Base-by-base conservation (phyloP, 805 yeast species). In the Wickerhamiella dianesei region DNA sequence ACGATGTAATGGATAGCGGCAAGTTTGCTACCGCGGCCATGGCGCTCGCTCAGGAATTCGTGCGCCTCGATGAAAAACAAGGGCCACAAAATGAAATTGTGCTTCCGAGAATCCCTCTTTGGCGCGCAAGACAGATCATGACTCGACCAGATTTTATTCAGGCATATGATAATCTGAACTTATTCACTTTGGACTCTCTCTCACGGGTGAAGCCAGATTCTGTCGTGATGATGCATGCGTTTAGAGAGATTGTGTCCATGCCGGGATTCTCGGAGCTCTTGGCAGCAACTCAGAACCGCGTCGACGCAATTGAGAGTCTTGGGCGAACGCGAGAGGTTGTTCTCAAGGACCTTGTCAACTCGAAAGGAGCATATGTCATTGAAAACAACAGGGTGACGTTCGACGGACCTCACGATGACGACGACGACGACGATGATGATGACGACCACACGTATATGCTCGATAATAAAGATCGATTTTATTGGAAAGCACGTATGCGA, bases 181-280 rank as follows among this genome's bases (percentile, higher is more conserved):
- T 84, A 21, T 84, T 84, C 62, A 81, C 94, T 2, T 76, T 84
- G 46, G 92, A 84, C 62, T 75, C 84, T 0, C 72, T 75, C 48
- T 77, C 85, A 0, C 56, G 63, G 21, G 94, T 84, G 2, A 67
- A 82, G 35, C 89, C 94, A 0, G 94, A 84, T 60, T 77, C 85
- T 6, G 81, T 82, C 2, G 88, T 89, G 1, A 83, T 84, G 94
- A 82, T 84, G 94, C 72, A 88, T 54, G 94, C 89, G 3, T 84
- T 84, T 59, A 76, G 82, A 49, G 94, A 84, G 58, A 80, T 84
- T 44, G 79, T 80, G 1, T 65, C 75, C 2, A 78, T 76, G 62
- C 82, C 84, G 0, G 82, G 80, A 6, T 84, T 84, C 53, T 79
- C 80, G 41, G 73, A 77, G 48, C 64, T 83, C 19, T 63, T 84